phyloP scores from a whole-genome alignment of 805 yeast species.

The Hemisphaericaspora nanyangensis region DNA sequence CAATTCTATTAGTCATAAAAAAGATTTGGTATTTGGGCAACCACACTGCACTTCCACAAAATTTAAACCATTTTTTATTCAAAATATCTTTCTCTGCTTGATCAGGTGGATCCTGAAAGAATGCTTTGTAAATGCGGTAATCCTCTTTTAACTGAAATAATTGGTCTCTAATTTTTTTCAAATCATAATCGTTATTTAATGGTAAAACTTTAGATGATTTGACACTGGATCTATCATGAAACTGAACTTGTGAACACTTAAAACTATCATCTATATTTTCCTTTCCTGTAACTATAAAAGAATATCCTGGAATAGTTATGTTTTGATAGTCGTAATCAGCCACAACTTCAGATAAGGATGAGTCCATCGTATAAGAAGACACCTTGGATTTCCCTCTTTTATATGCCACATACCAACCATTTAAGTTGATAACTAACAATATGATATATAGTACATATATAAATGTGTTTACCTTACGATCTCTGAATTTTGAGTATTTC shows the following conservation, averaged over 20 bases:
- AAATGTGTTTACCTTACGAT: no score
- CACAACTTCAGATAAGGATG: background rate
- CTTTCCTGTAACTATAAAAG: conserved; percentile 2
- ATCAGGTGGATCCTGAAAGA: conserved; percentile 9
- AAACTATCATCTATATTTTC: background rate
- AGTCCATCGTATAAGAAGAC: background rate
- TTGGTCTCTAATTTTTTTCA: conserved; percentile 10
- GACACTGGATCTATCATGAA: background rate
- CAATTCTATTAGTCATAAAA: conserved; percentile 24
- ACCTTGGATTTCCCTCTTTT: background rate
- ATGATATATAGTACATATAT: background rate
- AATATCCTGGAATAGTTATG: background rate
- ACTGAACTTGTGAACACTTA: conserved; percentile 3
- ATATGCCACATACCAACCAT: background rate
- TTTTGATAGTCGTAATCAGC: background rate
- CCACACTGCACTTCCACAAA: conserved; percentile 20
- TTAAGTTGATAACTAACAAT: background rate
- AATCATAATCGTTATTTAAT: conserved; percentile 5
- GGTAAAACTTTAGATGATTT: background rate
- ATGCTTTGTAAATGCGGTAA: conserved; percentile 8
- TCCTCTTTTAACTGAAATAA: conserved; percentile 5
- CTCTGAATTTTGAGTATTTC: no score
- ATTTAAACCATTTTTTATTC: conserved; percentile 11
- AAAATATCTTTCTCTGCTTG: conserved; percentile 11
- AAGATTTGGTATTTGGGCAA: conserved; percentile 26